Base-by-base conservation (phyloP, 1,284 basidiomycete species). In the Pisolithus thermaeus region DNA sequence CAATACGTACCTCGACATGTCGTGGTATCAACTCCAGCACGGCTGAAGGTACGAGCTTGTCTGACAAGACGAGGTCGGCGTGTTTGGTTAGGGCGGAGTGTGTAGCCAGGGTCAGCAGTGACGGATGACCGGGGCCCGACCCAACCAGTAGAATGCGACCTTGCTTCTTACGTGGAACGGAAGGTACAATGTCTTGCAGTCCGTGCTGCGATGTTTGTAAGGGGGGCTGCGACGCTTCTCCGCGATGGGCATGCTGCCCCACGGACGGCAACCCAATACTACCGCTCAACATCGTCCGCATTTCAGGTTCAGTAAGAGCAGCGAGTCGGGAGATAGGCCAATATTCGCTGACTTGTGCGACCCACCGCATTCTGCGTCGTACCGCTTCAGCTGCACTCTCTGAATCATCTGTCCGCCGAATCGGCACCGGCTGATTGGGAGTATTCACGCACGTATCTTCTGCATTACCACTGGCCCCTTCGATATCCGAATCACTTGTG, bases 21-120 rank as follows among this genome's bases (percentile, higher is more conserved):
- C 77, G 70, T 0, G 95, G 95, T 47, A 98, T 91, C n/a, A 97
- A 75, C 0, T 80, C 82, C 27, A 99, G 83, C 16, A 98, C 90
- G 12, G 87, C 84, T 7, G 87, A 79, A 0, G 96, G 96, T 1
- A 98, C 96, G n/a, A 99, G 87, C 66, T 99, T 99, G 74, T 98
- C 96, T 8, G 92, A 91, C 4, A 98, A 80, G 20, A 98, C 88
- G 36, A 97, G 73, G 56, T 95, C 83, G 1, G 93, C 90, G 8
- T 83, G 78, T 55, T 79, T 78, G 3, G 88, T 92, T 44, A 99
- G 79, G 0, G 90, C 84, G 18, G 78, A 78, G 59, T 90, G 89
- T 0, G 94, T 92, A 0, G 94, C 88, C 7, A 92, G 73, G 1
- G 96, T 98, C 44, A 98, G 82, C 11, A 98, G 79, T 1, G 88